Evolutionary conservation across 192 early-diverging fungal species (phyloP), one percentile per base, ranked within the genome.

Genomic region (Backusella parvicylindrica): DNA sequence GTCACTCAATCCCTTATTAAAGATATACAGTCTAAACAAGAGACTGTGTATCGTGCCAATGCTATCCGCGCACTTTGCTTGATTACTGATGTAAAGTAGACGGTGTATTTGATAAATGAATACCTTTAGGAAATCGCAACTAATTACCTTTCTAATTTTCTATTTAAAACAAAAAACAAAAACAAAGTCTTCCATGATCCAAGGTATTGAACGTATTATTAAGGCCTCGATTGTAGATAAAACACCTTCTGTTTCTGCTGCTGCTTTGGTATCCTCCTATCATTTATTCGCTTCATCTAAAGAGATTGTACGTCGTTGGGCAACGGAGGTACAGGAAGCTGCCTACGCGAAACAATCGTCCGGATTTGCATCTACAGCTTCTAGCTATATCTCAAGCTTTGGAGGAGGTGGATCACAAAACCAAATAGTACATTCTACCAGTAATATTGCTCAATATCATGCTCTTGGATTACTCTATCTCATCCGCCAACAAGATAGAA

Each of bases 211-310:
- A 84, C 92, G 97, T 71, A 94, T 98, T 81, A 79, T 99, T 32
- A 99, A 98, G 88, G 93, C 96, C 33, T 91, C 95, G 1, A 97
- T 99, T 81, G 96, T 99, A 32, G 98, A 99, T 79, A 95, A 93
- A 79, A 95, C 92, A 69, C 89, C 96, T 15, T 87, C 86, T 68
- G 96, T 98, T 36, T 90, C 96, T 23, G 92, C 92, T 15, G 94
- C 96, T 16, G 97, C 98, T 4, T 79, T 99, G 41, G 96, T 99
- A 11, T 97, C 96, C 4, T 90, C 91, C 16, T 86, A 93, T 75
- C 97, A 99, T 78, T 70, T 98, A 68, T 97, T 95, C 77, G 83
- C 72, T 43, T 84, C 89, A 15, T 93, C 93, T 64, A 94, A 95
- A 76, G 98, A 99, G 70, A 92, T 96, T 18, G 93, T 99, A n/a